These are phyloP conservation scores for Syzygium aqueum DNA, from an alignment of 345 rosid species.

Conservation along the genomic window DNA sequence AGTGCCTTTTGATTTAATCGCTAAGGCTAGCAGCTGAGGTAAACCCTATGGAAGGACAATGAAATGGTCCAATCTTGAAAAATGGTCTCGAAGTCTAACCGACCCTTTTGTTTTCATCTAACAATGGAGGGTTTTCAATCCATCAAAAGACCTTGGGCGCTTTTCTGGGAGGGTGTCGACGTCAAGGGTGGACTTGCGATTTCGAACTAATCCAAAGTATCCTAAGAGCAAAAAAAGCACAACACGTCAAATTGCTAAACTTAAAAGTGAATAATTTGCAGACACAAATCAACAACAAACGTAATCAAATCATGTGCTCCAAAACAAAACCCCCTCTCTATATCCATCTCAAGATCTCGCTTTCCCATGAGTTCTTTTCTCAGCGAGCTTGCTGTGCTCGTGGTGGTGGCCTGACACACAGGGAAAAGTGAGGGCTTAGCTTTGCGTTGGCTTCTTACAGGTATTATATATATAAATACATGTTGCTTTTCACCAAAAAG, in stretches of 20 bases:
- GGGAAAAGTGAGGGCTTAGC: background rate
- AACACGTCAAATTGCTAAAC: background rate
- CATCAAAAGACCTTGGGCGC: background rate
- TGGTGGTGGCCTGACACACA: background rate
- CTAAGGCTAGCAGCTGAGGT: background rate
- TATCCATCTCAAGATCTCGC: background rate
- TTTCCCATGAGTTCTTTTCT: background rate
- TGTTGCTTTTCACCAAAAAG: background rate
- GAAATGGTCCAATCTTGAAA: background rate
- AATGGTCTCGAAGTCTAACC: background rate
- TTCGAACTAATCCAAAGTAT: background rate
- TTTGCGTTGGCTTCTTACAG: background rate
- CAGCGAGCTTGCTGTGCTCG: background rate
- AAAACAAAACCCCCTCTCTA: background rate
- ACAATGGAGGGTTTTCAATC: constrained; percentile 5
- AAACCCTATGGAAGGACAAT: background rate
- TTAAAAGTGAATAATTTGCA: background rate
- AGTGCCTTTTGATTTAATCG: background rate
- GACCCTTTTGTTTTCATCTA: background rate
- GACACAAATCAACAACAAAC: background rate
- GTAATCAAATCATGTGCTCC: background rate
- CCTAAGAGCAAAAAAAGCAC: background rate
- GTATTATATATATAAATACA: background rate
- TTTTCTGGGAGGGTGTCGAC: background rate
- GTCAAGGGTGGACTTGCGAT: background rate